Base-by-base conservation (phyloP, 139 green algal species). In the Monoraphidium neglectum region DNA sequence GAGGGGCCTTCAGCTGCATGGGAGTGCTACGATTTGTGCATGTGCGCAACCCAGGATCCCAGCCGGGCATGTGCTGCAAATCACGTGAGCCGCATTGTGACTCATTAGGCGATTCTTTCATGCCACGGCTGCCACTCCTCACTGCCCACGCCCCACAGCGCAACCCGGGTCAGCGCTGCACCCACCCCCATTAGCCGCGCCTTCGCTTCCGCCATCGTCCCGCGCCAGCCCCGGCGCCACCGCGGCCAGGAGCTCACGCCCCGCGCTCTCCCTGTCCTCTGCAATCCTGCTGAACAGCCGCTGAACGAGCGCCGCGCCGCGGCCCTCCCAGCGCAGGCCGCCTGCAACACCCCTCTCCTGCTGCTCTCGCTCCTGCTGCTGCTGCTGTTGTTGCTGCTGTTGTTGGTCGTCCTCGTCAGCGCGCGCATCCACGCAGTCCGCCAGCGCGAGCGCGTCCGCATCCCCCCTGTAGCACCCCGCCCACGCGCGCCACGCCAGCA, bases 281-380 rank as follows among this genome's bases (percentile, higher is more conserved):
- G 51, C 30, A 1, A 67, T 71, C 0, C 4, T 46, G 35, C 30
- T 65, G 63, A 74, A 83, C 43, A 88, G 47, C 10, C 54, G 76
- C 72, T 53, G 63, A 37, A 80, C 16, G 1, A 66, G 36, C 1
- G 4, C 53, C 3, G n/a, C 36, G 37, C 72, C 46, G 32, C 1
- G 3, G 63, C 71, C 81, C 71, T 24, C 74, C 70, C 65, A 77
- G 68, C 21, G 51, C n/a, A 24, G 33, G n/a, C 62, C 56, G 59
- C 21, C 33, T 0, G 26, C 47, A 43, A 35, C 69, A 30, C 59
- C 28, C 49, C 51, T 47, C 33, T 28, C 47, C 46, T 49, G 43
- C 47, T 60, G 57, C 12, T 59, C 69, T 66, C 43, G 36, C 40
- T 46, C 57, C 56, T 30, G 64, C 16, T 33, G 53, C 74, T 69